phyloP scores from a whole-genome alignment of 202 grass and related monocot genomes.

The Carex sylvatica region DNA sequence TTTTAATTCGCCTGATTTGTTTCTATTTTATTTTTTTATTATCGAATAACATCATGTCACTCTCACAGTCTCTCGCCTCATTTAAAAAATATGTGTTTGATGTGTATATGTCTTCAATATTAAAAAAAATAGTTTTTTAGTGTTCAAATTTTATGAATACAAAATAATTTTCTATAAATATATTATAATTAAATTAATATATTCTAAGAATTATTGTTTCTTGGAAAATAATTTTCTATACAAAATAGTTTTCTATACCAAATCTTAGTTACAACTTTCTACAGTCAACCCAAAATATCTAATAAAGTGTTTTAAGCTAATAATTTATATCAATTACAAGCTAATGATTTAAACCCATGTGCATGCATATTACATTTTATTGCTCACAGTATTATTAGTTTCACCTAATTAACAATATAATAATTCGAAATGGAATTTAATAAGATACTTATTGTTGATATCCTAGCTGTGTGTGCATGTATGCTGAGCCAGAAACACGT shows the following conservation, averaged over 20 bases:
- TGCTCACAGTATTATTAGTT: background rate
- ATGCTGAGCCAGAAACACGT: constrained; percentile 14
- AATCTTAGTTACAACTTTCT: background rate
- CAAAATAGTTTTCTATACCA: background rate
- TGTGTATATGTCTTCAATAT: no score
- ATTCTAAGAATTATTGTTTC: no score
- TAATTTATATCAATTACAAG: constrained; percentile 2
- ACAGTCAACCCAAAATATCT: background rate
- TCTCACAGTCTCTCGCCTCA: no score
- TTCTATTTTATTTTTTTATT: no score
- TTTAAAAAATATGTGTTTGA: no score
- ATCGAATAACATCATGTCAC: no score
- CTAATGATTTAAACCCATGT: constrained; percentile 1
- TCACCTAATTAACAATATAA: background rate
- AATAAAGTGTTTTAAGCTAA: background rate
- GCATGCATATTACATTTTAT: background rate
- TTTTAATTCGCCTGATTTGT: no score
- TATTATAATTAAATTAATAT: no score
- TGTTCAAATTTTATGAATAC: no score
- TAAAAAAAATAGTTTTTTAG: no score
- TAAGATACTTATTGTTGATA: background rate
- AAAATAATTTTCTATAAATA: no score
- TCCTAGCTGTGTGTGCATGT: background rate
- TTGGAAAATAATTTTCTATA: no score
- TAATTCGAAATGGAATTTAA: background rate